These are phyloP conservation scores for Rhizodiscina lignyota DNA, from an alignment of 495 filamentous ascomycete genomes.

Conservation along the genomic window DNA sequence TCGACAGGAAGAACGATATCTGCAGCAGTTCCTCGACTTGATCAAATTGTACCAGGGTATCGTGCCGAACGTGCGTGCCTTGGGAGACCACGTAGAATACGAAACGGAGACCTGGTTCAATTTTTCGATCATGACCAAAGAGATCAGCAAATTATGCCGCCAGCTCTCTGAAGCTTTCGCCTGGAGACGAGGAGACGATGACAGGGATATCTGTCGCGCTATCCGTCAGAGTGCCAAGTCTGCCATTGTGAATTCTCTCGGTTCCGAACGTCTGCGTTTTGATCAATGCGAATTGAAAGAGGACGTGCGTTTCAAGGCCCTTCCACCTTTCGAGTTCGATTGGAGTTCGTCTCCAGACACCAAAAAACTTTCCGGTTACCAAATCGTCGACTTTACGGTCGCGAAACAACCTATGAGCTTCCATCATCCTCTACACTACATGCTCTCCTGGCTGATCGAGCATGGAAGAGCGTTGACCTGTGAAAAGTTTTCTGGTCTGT, in stretches of 20 bases:
- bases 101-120: slow-evolving; percentile 97
- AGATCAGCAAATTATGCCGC: slow-evolving; percentile 82
- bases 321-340: slow-evolving; percentile 71
- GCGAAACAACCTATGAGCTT: slow-evolving; percentile 88
- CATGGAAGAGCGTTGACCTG: slow-evolving; percentile 60
- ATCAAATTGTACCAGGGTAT: slow-evolving; percentile 93
- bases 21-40: slow-evolving; percentile 86
- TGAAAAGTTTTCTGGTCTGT: slow-evolving; percentile 43
- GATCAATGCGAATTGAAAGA: slow-evolving; percentile 77
- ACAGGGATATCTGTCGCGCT: slow-evolving; percentile 45
- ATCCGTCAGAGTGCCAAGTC: slow-evolving; percentile 62
- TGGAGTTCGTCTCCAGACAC: slow-evolving; percentile 27
- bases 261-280: slow-evolving; percentile 76
- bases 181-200: slow-evolving; percentile 35
- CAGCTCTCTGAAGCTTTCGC: slow-evolving; percentile 79
- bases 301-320: slow-evolving; percentile 58
- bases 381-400: slow-evolving; percentile 73
- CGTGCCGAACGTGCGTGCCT: slow-evolving; percentile 79
- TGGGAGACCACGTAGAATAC: slow-evolving; percentile 93
- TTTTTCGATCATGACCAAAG: slow-evolving; percentile 80
- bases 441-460: slow-evolving; percentile 92
- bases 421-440: slow-evolving; percentile 94
- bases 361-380: slow-evolving; percentile 18
- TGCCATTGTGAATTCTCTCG: slow-evolving; percentile 70
- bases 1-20: slow-evolving; percentile 65